phyloP scores from a whole-genome alignment of 2,329 filamentous ascomycete genomes.

The Fusarium sororula region DNA sequence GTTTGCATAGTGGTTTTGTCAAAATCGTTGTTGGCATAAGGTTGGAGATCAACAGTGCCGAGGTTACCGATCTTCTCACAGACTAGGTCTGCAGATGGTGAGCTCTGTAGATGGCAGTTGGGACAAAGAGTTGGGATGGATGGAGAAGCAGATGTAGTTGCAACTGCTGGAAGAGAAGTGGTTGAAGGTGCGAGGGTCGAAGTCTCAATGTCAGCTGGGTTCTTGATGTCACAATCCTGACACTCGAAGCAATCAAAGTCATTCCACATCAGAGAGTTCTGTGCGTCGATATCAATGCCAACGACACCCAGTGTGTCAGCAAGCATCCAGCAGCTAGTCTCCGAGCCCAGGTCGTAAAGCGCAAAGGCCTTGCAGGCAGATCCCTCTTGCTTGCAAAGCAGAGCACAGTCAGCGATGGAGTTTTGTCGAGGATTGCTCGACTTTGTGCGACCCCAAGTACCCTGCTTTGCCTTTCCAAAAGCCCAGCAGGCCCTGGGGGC shows the following conservation, averaged over 20 bases:
- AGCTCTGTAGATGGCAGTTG: neutral
- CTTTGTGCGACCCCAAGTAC: neutral
- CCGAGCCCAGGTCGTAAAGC: rapidly evolving
- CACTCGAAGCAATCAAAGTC: conserved; percentile 15
- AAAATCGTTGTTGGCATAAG: conserved; percentile 5
- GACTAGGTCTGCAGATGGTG: neutral
- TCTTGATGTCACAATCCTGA: neutral
- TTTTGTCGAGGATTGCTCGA: neutral
- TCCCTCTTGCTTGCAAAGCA: conserved; percentile 1
- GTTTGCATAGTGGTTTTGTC: neutral
- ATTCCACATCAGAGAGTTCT: neutral
- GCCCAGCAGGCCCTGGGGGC: conserved; percentile 8
- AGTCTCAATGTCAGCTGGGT: neutral
- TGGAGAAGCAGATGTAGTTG: neutral
- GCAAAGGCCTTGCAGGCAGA: conserved; percentile 8
- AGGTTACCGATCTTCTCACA: conserved; percentile 10
- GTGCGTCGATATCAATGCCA: neutral
- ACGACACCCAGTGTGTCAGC: neutral
- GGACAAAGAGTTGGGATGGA: neutral
- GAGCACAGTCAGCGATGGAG: conserved; percentile 15
- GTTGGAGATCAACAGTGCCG: neutral
- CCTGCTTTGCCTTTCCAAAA: neutral
- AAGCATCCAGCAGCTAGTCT: neutral
- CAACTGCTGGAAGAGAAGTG: rapidly evolving
- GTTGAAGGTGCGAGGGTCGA: neutral